Conservation (phyloP, 768 basidiomycete species). For the Lactifluus hygrophoroides region DNA sequence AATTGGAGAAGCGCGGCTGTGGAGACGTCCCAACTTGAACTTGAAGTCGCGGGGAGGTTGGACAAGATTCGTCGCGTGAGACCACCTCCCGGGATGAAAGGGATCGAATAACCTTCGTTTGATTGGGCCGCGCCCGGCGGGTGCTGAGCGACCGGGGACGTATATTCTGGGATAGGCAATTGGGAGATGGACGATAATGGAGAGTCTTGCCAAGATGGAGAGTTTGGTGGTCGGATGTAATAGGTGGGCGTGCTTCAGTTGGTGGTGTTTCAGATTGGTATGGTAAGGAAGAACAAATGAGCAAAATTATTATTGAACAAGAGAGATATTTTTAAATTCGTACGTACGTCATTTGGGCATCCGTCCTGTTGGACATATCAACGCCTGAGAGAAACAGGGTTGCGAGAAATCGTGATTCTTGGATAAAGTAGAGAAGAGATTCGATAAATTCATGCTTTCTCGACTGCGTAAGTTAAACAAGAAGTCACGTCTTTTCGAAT, state of each 20-base stretch:
- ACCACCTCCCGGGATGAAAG: conserved; percentile 76
- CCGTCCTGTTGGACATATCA: conserved; percentile 65
- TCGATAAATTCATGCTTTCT: conserved; percentile 61
- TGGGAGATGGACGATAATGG: conserved; percentile 35
- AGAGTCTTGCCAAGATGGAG: conserved; percentile 37
- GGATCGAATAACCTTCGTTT: conserved; percentile 34
- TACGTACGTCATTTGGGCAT: conserved; percentile 70
- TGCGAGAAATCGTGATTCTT: conserved; percentile 38
- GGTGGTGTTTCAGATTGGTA: no score
- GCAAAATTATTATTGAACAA: no score
- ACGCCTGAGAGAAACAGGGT: conserved; percentile 66
- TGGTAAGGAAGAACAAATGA: no score
- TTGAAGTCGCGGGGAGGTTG: conserved; percentile 33
- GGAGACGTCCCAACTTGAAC: conserved; percentile 50
- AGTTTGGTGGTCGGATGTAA: conserved; percentile 39
- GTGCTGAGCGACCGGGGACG: conserved; percentile 37
- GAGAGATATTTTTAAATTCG: no score
- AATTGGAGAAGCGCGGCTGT: conserved; percentile 60
- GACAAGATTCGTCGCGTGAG: conserved; percentile 55
- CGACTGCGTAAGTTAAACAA: conserved; percentile 32
- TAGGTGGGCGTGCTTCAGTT: conserved; percentile 58
- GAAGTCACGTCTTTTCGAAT: no score
- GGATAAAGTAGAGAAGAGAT: conserved; percentile 49
- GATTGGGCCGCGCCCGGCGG: conserved; percentile 21
- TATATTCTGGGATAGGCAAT: conserved; percentile 48